Evolutionary conservation across 1,284 basidiomycete genomes (phyloP), one percentile per base, ranked within the genome.

Genomic region (Cutaneotrichosporon sp.): DNA sequence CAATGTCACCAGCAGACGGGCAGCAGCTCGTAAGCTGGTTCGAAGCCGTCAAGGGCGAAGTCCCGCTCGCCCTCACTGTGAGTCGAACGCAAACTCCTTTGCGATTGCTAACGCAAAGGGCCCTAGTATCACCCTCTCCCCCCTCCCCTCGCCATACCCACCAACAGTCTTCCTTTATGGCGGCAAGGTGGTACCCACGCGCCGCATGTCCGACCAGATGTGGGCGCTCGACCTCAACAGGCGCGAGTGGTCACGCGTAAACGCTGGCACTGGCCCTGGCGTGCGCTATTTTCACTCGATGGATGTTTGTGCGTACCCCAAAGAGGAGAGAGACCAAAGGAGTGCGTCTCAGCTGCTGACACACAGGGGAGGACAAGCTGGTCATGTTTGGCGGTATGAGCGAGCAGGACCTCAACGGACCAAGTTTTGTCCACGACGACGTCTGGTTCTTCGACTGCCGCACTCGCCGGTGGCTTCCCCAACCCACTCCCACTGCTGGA

Each of bases 371-470:
- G 65, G 84, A 87, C 71, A 84, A 88, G 66, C 79, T 97, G 46
- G 84, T 96, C 53, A 80, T 93, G 50, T 94, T 94, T 67, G 91
- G 91, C 22, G 91, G 92, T 17, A 94, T 96, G 89, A 60, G 67
- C n/a, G 63, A 67, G 39, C 51, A 65, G 38, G 61, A 88, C 5
- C 27, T 44, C 29, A 84, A 62, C 80, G 85, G 46, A 86, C 82
- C 60, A 62, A 35, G 34, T 20, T 44, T 37, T 60, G 90, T 92
- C 9, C 77, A 93, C 55, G 86, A 85, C 64, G 90, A 93, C 67
- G 83, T 93, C 42, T 85, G 87, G 54, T 82, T 92, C 65, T 90
- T 89, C 70, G 85, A 92, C 72, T 79, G 90, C 57, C 70, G 79
- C 7, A 79, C 82, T 5, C 77, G 79, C 44, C 80, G 76, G 65